phyloP scores from a whole-genome alignment of 345 rosid genomes.

The Bretschneidera sinensis region DNA sequence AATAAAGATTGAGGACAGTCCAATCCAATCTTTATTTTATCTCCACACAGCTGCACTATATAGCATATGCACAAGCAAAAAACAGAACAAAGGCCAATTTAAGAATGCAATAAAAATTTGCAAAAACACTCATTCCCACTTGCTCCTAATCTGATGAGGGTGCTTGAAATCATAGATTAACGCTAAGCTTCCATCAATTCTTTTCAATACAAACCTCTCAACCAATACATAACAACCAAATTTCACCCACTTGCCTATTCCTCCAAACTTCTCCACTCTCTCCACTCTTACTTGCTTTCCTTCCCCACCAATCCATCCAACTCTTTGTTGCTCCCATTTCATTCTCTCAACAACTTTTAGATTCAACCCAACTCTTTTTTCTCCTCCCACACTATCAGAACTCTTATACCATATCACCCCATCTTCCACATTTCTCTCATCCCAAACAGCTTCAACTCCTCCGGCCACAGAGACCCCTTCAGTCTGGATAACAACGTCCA shows the following conservation, averaged over 20 bases:
- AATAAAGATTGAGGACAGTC: too few relatives aligned
- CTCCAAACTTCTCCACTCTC: slow-evolving; percentile 22
- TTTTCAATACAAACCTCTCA: slow-evolving; percentile 54
- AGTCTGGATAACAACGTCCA: slow-evolving; percentile 26
- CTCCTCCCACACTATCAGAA: slow-evolving; percentile 10
- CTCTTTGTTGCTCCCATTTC: slow-evolving; percentile 45
- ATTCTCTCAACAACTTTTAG: slow-evolving; percentile 37
- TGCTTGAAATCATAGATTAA: slow-evolving; percentile 47
- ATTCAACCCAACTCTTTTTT: slow-evolving; percentile 42
- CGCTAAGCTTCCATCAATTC: slow-evolving; percentile 50
- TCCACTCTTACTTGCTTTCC: slow-evolving; percentile 20
- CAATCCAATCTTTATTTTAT: too few relatives aligned
- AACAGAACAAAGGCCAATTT: too few relatives aligned
- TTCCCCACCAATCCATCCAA: slow-evolving; percentile 42
- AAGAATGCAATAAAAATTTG: too few relatives aligned
- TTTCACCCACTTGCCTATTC: slow-evolving; percentile 38
- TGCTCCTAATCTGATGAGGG: slow-evolving; percentile 28
- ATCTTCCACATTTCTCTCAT: slow-evolving; percentile 10
- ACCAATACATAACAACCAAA: slow-evolving; percentile 52
- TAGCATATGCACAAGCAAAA: too few relatives aligned
- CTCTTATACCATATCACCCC: slow-evolving; percentile 39
- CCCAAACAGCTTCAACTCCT: slow-evolving; percentile 12
- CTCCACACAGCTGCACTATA: too few relatives aligned
- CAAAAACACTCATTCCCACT: slow-evolving; percentile 38
- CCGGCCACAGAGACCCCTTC: slow-evolving; percentile 36